These are phyloP conservation scores for Geotrichum carabidarum DNA, from an alignment of 1,139 yeast species.

Conservation along the genomic window DNA sequence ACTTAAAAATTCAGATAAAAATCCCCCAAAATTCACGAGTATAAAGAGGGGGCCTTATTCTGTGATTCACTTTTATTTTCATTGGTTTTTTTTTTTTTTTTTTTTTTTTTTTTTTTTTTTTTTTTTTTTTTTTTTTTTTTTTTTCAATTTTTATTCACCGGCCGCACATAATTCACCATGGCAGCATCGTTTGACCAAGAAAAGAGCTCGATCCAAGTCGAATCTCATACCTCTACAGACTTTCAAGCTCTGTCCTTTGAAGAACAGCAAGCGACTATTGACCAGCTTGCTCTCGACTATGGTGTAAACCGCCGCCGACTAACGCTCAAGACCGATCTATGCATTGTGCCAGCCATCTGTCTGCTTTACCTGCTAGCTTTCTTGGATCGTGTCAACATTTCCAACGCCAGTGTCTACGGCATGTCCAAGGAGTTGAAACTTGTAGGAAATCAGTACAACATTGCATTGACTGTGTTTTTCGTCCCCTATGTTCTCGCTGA, in stretches of 20 bases:
- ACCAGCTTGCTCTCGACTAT: conserved; percentile 41
- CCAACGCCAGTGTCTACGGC: conserved; percentile 69
- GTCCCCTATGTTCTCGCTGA: conserved; percentile 68
- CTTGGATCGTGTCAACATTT: conserved; percentile 67
- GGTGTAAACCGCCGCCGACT: conserved; percentile 47
- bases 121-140: no score
- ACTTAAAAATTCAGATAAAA: no score
- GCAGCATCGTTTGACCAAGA: no score
- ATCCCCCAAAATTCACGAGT: no score
- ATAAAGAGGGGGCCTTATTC: no score
- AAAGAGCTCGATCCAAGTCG: no score
- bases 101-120: no score
- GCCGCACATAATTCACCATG: no score
- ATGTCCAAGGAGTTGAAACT: conserved; percentile 49
- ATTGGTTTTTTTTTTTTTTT: no score
- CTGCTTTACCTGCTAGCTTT: conserved; percentile 63
- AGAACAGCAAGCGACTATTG: conserved; percentile 31
- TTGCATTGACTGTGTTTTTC: conserved; percentile 58
- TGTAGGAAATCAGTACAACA: conserved; percentile 56
- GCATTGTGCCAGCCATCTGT: conserved; percentile 68
- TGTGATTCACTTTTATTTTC: no score
- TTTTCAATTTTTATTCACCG: no score
- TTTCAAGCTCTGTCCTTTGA: conserved; percentile 6
- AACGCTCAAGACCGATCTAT: conserved; percentile 58
- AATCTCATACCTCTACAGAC: background rate